Evolutionary conservation across 805 yeast genomes (phyloP), one percentile per base, ranked within the genome.

Genomic region (Candida glaebosa): DNA sequence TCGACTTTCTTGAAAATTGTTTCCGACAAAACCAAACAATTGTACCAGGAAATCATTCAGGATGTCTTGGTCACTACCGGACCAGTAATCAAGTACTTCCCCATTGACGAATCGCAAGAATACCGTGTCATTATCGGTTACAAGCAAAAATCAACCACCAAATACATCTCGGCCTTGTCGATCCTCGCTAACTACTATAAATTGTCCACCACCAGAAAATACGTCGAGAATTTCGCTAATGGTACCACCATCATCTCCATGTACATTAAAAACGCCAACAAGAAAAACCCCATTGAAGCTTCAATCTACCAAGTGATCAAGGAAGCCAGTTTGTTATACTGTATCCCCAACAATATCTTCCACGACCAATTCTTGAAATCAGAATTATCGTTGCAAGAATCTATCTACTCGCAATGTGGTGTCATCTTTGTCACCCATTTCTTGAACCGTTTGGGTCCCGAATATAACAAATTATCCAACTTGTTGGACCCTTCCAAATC

Each of bases 401-500:
- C 90, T 35, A 83, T 89, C 43, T 93, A 93, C 61, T 95, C 97
- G 34, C 98, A 91, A 63, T 84, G 89, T 63, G 96, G 91, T 54
- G 84, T 86, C 34, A 86, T 88, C 46, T 91, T 93, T 60, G 95
- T 88, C 38, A 84, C 95, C 26, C 98, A 93, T 66, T 93, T 91
- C 69, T 76, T 91, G 63, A 93, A 93, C 71, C 78, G 98, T 59
- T 75, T 91, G 58, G 97, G 98, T 22, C 81, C 95, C 2, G 97
- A 90, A 65, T 90, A 86, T 64, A 78, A 73, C 51, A 76, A 87
- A 35, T 73, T 91, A 57, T 64, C 79, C 45, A 67, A 74, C 25
- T 71, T 89, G 46, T 72, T 90, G 44, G 84, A 81, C 50, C 71
- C 81, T 22, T 65, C 77, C 37, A 75, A 76, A 57, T 76, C 81